Evolutionary conservation across 306 rosid species (phyloP).

Genomic region (Oemleria cerasiformis): DNA sequence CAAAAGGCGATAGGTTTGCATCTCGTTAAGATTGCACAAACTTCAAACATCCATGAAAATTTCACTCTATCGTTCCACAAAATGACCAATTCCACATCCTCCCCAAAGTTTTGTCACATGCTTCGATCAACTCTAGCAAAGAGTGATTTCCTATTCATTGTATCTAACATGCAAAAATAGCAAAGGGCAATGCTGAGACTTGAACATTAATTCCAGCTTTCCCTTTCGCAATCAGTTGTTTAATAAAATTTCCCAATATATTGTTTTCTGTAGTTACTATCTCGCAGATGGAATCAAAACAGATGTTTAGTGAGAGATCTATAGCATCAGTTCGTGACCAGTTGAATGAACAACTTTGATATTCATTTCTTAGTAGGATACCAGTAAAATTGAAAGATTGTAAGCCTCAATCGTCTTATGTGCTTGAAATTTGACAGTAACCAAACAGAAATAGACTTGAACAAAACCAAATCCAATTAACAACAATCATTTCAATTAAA

Average conservation of each 20-base stretch:
- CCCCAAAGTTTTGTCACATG: not conserved
- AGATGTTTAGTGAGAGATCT: not conserved
- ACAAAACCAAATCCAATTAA: not conserved
- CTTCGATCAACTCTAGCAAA: not conserved
- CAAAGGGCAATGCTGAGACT: not conserved
- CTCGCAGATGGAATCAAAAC: not conserved
- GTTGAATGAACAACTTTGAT: not conserved
- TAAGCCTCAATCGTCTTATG: not conserved
- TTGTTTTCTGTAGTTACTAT: too few species aligned
- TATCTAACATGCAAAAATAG: not conserved
- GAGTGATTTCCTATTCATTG: not conserved
- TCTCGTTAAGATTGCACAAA: not conserved
- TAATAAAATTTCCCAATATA: too few species aligned
- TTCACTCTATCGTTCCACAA: not conserved
- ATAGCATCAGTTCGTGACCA: not conserved
- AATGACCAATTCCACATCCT: slow-evolving; percentile 1
- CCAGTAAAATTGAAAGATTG: not conserved
- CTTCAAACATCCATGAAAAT: not conserved
- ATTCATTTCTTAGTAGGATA: not conserved
- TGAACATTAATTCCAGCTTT: not conserved
- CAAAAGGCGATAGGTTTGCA: not conserved
- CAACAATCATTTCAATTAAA: not conserved
- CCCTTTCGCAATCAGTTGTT: too few species aligned
- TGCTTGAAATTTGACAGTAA: not conserved
- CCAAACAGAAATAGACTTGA: not conserved